Conservation (phyloP, 2,329 filamentous ascomycete species). For the Colletotrichum viniferum region DNA sequence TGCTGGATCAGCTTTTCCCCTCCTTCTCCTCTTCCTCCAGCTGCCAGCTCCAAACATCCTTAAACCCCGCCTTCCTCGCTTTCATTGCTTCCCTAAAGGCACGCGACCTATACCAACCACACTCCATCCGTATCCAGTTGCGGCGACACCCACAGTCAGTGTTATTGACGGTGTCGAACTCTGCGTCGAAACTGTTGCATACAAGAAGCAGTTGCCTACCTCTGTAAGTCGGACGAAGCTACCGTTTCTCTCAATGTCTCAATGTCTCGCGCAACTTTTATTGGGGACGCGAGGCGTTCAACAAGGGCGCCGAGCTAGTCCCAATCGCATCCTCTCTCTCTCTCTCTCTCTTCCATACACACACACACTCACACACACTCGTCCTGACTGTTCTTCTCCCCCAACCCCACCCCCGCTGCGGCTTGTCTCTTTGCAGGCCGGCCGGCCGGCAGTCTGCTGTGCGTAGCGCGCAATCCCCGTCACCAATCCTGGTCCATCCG, state of each 20-base stretch:
- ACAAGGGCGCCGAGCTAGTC: constrained; percentile 11
- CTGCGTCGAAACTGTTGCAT: neutral
- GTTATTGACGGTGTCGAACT: neutral
- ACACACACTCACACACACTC: neutral
- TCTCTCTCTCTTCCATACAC: neutral
- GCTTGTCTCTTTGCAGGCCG: constrained; percentile 10
- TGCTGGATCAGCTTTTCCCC: neutral
- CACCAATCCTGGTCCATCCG: neutral
- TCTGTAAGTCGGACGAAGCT: neutral
- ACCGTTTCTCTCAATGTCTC: constrained; percentile 10
- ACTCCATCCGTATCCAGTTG: neutral
- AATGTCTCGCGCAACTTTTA: constrained; percentile 4
- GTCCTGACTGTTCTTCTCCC: neutral
- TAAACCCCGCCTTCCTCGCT: neutral
- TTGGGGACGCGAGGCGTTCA: constrained; percentile 21
- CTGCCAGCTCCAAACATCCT: neutral
- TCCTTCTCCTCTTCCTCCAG: neutral
- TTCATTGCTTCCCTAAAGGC: neutral
- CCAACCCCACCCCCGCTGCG: constrained; percentile 7
- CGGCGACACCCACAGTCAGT: neutral
- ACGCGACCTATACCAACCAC: neutral
- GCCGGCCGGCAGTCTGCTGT: neutral
- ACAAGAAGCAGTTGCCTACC: neutral
- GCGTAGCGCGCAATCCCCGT: neutral
- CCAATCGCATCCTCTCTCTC: neutral